phyloP scores from a whole-genome alignment of 176 grass and related monocot species.

The Oryza longistaminata region DNA sequence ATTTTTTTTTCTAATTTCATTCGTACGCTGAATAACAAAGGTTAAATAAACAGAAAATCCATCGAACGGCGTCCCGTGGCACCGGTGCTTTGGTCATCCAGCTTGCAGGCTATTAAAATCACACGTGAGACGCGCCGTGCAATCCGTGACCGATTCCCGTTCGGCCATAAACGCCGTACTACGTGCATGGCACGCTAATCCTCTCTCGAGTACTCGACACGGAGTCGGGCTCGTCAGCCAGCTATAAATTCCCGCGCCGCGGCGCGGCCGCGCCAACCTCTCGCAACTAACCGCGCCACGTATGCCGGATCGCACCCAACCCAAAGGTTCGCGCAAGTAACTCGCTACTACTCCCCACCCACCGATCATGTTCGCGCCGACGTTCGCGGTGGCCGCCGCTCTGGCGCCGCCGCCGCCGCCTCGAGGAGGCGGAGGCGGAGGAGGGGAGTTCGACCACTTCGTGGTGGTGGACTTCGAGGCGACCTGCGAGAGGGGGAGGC shows the following conservation, averaged over 20 bases:
- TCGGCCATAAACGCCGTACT: no score
- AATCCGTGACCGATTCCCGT: no score
- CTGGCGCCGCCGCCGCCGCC: background rate
- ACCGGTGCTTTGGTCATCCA: no score
- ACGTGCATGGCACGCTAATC: background rate
- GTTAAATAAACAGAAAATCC: no score
- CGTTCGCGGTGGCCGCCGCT: background rate
- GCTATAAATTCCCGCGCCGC: no score
- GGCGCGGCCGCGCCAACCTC: background rate
- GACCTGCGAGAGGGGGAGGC: conserved; percentile 49
- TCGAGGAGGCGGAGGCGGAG: background rate
- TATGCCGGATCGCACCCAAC: background rate
- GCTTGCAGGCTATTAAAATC: no score
- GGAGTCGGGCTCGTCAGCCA: background rate
- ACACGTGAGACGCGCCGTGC: no score
- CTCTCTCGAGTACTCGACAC: background rate
- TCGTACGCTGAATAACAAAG: no score
- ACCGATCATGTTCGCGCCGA: background rate
- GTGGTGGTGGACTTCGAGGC: conserved; percentile 77
- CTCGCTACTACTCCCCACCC: no score
- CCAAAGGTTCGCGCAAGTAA: no score
- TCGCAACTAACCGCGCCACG: background rate
- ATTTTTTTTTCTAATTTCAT: no score
- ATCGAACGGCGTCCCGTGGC: no score
- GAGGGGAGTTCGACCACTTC: conserved; percentile 49